Base-by-base conservation (phyloP, 2,329 filamentous ascomycete species). In the Herpotrichia juniperi region DNA sequence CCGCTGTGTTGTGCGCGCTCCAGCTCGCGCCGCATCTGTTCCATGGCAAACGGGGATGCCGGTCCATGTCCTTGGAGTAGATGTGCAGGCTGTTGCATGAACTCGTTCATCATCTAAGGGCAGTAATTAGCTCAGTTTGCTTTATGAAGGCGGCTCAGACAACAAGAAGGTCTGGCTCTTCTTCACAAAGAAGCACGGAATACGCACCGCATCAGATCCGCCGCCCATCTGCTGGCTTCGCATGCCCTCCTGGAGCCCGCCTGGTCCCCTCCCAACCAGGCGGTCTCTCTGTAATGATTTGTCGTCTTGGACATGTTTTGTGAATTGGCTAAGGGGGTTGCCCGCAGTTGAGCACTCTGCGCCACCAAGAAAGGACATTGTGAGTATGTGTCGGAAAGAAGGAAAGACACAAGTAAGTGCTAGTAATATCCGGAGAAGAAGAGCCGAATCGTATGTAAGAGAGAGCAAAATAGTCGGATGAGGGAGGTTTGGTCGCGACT, bases 301-400 rank as follows among this genome's bases (percentile, higher is more conserved):
- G 79, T 99, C 94, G 82, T 96, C 91, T 71, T 96, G 90, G 51
- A 94, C 91, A 76, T 97, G 93, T 77, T 99, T 99, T 59, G 93
- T 91, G 75, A 99, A 96, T 81, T 97, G 94, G 72, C 91, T 93
- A 67, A 99, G 87, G 51, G 96, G 94, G 76, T 99, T 99, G 69
- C 89, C 91, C 60, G 90, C 92, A 56, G 94, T 96, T 50, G 93
- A 97, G 83, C 94, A 99, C 79, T 97, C 94, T 65, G 93, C 90
- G 65, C 93, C 93, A 77, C 91, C 91, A 67, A 97, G 84, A 76
- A 99, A 97, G 49, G 93, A 97, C 93, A 99, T 97, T 62, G 56
- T 80, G 60, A 51, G 28, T 31, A n/a, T 31, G 28, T 11, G 26
- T 28, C 9, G 17, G 40, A 21, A 30, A n/a, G n/a, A n/a, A 31